These are phyloP conservation scores for Wickerhamiella nectarea DNA, from an alignment of 805 yeast species.

Conservation along the genomic window DNA sequence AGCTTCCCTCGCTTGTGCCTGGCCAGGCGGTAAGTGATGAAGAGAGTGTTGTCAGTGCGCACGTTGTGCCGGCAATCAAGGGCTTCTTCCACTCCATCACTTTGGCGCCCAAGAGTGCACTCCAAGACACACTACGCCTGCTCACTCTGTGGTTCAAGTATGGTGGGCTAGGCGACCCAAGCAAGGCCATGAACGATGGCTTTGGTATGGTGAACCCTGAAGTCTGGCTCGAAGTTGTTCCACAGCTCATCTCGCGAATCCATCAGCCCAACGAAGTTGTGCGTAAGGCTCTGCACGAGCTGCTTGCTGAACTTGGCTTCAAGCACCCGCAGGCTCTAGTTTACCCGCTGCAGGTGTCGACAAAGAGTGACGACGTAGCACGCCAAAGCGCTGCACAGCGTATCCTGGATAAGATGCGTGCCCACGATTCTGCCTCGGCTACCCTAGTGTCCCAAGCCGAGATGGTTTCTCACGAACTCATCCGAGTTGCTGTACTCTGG, in stretches of 20 bases:
- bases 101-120: slow-evolving; percentile 67
- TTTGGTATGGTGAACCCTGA: slow-evolving; percentile 79
- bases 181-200: slow-evolving; percentile 82
- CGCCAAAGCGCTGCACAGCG: slow-evolving; percentile 85
- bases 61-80: slow-evolving; percentile 88
- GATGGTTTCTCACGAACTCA: slow-evolving; percentile 81
- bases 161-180: slow-evolving; percentile 87
- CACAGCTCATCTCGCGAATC: slow-evolving; percentile 89
- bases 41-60: slow-evolving; percentile 42
- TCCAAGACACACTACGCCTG: slow-evolving; percentile 83
- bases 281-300: slow-evolving; percentile 60
- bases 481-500: slow-evolving; percentile 92
- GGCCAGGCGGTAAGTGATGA: slow-evolving; percentile 23
- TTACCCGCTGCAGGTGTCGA: slow-evolving; percentile 90
- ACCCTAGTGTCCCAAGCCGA: slow-evolving; percentile 82
- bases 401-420: slow-evolving; percentile 82
- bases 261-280: slow-evolving; percentile 88
- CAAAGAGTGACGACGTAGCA: slow-evolving; percentile 78
- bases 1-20: slow-evolving; percentile 11
- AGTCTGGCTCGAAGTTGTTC: slow-evolving; percentile 89
- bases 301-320: slow-evolving; percentile 77
- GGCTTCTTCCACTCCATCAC: slow-evolving; percentile 95
- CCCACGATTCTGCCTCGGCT: slow-evolving; percentile 49
- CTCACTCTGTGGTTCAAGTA: slow-evolving; percentile 90
- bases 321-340: slow-evolving; percentile 96